phyloP scores from a whole-genome alignment of 192 early-diverging fungal genomes.

The Backusella circina region DNA sequence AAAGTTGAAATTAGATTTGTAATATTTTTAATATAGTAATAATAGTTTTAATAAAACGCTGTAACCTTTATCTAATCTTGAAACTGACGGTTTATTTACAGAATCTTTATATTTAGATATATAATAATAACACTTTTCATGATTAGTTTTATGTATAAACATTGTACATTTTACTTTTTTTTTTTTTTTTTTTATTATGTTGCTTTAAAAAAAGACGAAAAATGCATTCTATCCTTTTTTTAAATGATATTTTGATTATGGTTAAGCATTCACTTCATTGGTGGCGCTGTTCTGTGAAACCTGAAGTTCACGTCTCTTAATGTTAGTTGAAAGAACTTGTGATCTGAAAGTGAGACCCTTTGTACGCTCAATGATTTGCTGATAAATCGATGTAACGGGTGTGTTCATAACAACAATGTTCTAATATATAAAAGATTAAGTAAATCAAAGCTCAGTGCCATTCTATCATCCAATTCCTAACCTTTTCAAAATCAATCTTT shows the following conservation, averaged over 20 bases:
- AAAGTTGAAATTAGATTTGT: neutral
- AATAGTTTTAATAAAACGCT: neutral
- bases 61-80: neutral
- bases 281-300: conserved; percentile 22
- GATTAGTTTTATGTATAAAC: too few relatives aligned
- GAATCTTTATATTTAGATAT: too few relatives aligned
- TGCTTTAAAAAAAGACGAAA: neutral
- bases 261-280: conserved; percentile 13
- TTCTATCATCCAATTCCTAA: conserved; percentile 13
- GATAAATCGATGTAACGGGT: conserved; percentile 81
- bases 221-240: neutral
- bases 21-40: neutral
- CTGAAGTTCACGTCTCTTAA: conserved; percentile 79
- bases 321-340: conserved; percentile 80
- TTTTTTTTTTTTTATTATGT: neutral
- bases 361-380: conserved; percentile 94
- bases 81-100: neutral
- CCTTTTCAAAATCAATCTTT: conserved; percentile 92
- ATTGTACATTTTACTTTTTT: neutral
- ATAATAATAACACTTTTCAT: too few relatives aligned
- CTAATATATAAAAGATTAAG: conserved; percentile 11
- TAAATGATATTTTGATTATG: neutral
- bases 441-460: conserved; percentile 6
- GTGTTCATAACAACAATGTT: conserved; percentile 95
- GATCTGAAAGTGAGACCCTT: conserved; percentile 89